These are phyloP conservation scores for Corrigiola litoralis DNA, from an alignment of 179 eudicot genomes.

Conservation along the genomic window DNA sequence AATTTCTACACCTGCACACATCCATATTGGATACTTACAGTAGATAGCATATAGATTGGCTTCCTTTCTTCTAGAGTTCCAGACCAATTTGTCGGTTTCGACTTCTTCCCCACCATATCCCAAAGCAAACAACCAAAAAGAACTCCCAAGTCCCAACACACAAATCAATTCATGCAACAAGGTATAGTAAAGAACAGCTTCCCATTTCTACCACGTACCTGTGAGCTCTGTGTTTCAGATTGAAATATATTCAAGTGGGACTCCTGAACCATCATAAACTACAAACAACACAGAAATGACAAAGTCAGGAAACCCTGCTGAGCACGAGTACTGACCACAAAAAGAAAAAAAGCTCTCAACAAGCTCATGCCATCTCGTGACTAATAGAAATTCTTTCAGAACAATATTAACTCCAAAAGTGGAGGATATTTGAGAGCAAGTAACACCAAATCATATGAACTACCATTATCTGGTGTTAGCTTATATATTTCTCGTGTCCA, in stretches of 20 bases:
- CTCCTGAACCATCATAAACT: constrained; percentile 75
- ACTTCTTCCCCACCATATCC: not conserved
- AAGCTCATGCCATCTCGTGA: not conserved
- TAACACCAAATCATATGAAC: too few species aligned
- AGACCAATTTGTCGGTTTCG: not conserved
- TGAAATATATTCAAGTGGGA: constrained; percentile 60
- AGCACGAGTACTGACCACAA: not conserved
- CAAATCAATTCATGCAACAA: not conserved
- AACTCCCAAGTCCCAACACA: not conserved
- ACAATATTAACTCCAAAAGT: too few species aligned
- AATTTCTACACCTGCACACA: too few species aligned
- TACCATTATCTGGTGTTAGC: too few species aligned
- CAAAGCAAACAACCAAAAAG: not conserved
- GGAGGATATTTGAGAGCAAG: too few species aligned
- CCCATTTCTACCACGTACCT: constrained; percentile 37
- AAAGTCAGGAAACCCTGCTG: not conserved
- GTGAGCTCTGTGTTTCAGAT: constrained; percentile 74
- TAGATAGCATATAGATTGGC: too few species aligned
- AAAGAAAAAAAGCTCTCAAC: not conserved
- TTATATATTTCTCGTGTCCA: too few species aligned
- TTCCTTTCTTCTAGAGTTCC: too few species aligned
- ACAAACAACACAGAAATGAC: constrained; percentile 14
- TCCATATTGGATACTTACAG: not conserved
- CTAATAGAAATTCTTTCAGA: not conserved
- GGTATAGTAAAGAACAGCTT: not conserved